These are phyloP conservation scores for Diospyros kaki DNA, from an alignment of 148 eudicot species.

Conservation along the genomic window DNA sequence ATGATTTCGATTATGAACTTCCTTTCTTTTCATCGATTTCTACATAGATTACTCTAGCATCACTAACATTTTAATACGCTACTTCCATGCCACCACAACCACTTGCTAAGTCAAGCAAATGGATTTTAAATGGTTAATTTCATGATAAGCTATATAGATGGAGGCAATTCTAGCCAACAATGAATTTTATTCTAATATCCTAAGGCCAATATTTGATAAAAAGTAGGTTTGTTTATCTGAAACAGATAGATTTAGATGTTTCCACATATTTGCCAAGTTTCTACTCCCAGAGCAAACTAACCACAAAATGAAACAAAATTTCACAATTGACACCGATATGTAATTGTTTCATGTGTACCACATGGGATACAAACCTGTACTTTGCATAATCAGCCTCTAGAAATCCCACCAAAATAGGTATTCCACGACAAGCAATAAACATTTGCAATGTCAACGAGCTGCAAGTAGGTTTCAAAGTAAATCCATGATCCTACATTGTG, in stretches of 20 bases:
- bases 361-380: constrained; percentile 48
- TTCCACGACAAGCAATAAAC: constrained; percentile 99
- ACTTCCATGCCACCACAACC: background rate
- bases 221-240: too few species aligned
- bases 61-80: background rate
- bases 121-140: too few species aligned
- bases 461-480: constrained; percentile 28
- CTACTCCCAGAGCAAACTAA: background rate
- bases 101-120: too few species aligned
- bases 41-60: background rate
- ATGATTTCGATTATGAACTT: too few species aligned
- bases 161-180: too few species aligned
- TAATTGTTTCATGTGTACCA: background rate
- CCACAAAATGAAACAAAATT: background rate
- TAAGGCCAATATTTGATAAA: too few species aligned
- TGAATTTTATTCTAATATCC: too few species aligned
- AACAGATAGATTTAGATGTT: background rate
- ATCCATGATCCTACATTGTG: background rate
- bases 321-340: background rate
- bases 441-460: constrained; percentile 91
- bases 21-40: too few species aligned
- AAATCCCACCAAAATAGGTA: constrained; percentile 90
- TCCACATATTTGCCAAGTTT: background rate
- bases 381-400: constrained; percentile 97
- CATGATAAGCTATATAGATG: background rate